Base-by-base conservation (phyloP, 108 stramenopile species). In the Mediolabrus comicus region DNA sequence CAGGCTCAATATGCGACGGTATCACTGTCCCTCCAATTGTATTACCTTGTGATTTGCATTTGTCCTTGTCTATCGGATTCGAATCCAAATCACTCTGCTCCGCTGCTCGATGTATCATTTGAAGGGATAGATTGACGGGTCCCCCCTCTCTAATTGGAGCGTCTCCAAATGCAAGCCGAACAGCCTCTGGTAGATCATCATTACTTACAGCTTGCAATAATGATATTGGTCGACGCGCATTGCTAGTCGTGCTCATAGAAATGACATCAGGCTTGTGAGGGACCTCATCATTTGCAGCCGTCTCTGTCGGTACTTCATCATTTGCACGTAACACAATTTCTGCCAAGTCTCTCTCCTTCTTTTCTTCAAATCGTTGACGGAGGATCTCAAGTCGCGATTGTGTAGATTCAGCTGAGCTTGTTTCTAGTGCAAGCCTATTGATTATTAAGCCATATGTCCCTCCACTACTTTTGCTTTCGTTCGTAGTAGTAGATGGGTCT, bases 401-500 rank as follows among this genome's bases (percentile, higher is more conserved):
- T 27, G 69, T 34, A 8, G 32, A n/a, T 17, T 75, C 79, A 12
- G 63, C 68, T 14, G 74, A 74, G 2, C 69, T 67, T 34, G 72
- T 58, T 24, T 85, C 67, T 19, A 83, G 41, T 26, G 80, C 73
- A 7, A 87, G 49, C 41, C 88, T 79, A 82, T 94, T 94, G 43
- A 94, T 74, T 31, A 94, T 77, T 16, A 94, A 53, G 29, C 93
- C 93, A 74, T 94, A 94, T 3, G 93, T 94, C 12, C 86, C 89
- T 34, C 81, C 82, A 26, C 39, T 29, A 24, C 71, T 9, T 65
- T 36, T 31, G 11, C 33, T 26, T 10, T 33, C 38, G 13, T 35
- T 61, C 79, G 22, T 71, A 69, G 16, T 31, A 13, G 17, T 11
- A 4, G 30, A 12, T 17, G 14, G 0, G 17, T n/a, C 38, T 5